Conservation (phyloP, 768 basidiomycete species). For the Cystobasidium ongulense region DNA sequence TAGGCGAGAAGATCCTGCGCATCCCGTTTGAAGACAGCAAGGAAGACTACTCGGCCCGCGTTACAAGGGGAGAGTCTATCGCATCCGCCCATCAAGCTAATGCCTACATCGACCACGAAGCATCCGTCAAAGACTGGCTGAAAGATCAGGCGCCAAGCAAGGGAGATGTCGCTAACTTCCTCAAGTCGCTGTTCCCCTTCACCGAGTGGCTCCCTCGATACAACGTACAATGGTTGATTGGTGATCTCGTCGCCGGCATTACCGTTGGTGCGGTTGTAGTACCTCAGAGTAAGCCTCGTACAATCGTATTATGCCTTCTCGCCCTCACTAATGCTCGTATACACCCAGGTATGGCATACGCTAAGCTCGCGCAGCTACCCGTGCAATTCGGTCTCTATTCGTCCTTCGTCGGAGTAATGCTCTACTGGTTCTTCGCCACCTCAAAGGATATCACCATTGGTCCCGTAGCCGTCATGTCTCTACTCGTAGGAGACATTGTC, state of each 20-base stretch:
- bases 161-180: not conserved
- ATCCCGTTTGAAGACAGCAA: conserved; percentile 19
- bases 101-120: conserved; percentile 33
- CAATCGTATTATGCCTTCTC: conserved; percentile 44
- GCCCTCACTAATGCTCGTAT: not conserved
- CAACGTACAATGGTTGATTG: conserved; percentile 35
- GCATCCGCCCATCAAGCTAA: conserved; percentile 27
- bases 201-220: conserved; percentile 29
- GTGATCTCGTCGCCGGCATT: conserved; percentile 47
- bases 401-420: conserved; percentile 75
- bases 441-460: conserved; percentile 97
- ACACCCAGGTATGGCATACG: conserved; percentile 47
- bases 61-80: conserved; percentile 30
- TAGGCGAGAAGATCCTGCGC: conserved; percentile 28
- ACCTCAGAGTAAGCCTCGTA: conserved; percentile 73
- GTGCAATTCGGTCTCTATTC: conserved; percentile 88
- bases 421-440: conserved; percentile 93
- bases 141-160: conserved; percentile 11
- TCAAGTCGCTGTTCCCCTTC: conserved; percentile 28
- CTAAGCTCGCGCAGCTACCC: conserved; percentile 62
- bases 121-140: conserved; percentile 30
- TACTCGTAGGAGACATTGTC: conserved; percentile 75
- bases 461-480: conserved; percentile 96
- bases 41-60: conserved; percentile 10
- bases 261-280: conserved; percentile 94